Conservation (phyloP, 306 rosid genomes). For the Quercus engelmannii region DNA sequence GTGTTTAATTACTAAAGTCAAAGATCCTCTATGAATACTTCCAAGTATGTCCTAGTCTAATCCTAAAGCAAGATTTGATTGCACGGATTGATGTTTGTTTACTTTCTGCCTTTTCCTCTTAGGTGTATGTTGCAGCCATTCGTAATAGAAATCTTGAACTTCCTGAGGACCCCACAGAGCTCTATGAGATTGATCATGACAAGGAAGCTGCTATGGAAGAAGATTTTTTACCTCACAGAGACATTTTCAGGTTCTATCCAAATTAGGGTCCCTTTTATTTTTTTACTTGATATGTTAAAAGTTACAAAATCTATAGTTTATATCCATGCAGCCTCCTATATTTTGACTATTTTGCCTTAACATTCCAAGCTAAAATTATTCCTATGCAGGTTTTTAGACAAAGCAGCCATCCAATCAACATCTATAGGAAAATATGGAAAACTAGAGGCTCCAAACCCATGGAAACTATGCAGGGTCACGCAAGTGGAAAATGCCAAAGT, state of each 20-base stretch:
- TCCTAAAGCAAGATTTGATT: background rate
- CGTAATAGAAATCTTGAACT: constrained; percentile 69
- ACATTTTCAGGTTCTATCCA: constrained; percentile 47
- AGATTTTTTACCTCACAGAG: constrained; percentile 73
- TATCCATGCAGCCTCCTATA: background rate
- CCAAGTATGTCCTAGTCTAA: background rate
- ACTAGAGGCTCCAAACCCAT: constrained; percentile 41
- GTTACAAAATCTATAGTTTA: background rate
- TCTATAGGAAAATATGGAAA: constrained; percentile 20
- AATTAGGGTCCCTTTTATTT: no score
- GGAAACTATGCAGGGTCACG: constrained; percentile 83
- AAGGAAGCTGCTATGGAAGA: constrained; percentile 55
- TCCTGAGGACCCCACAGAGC: constrained; percentile 59
- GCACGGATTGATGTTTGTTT: constrained; percentile 1
- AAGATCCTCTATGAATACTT: background rate
- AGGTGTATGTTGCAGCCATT: constrained; percentile 86
- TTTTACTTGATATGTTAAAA: background rate
- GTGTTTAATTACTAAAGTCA: background rate
- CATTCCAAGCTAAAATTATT: background rate
- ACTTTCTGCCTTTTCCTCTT: constrained; percentile 5
- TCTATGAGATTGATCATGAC: constrained; percentile 64
- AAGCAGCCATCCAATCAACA: constrained; percentile 61
- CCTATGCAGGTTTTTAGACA: constrained; percentile 71
- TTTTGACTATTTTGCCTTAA: background rate
- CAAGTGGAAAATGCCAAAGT: constrained; percentile 96